Evolutionary conservation across 192 early-diverging fungal genomes (phyloP), one percentile per base, ranked within the genome.

Genomic region (Kappamyces sp.): DNA sequence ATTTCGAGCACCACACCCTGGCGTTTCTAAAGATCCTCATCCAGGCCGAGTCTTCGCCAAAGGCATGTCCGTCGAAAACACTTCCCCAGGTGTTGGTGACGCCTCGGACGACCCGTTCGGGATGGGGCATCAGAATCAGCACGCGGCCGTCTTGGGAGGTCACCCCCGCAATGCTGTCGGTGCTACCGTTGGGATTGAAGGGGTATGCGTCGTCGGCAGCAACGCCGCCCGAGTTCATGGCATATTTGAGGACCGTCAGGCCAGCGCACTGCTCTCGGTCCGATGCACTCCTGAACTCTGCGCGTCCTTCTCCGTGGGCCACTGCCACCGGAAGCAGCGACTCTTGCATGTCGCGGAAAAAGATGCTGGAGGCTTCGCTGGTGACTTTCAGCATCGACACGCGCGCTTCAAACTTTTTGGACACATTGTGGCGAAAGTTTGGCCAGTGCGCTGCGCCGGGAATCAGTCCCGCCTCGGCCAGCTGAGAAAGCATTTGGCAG

Each of bases 81-180:
- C 70, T 63, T 13, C 76, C 77, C 86, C 89, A 99, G 36, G 95
- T 97, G 73, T 97, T 95, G 48, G 90, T 77, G 49, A 86, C 80
- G 23, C 84, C 83, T 38, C 88, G 76, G 3, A 92, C 80, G 38
- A 91, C 87, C 43, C 97, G 84, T 77, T 99, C 97, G 3, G 97
- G 97, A 67, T 99, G 97, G 47, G 97, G 97, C 97, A 99, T 99
- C 73, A 98, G 83, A 9, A 87, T 86, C 60, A 95, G 65, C 5
- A 96, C 87, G 55, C 94, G 84, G 38, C 97, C 97, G 60, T 91
- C 87, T 44, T 80, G 78, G 0, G 86, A 89, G 43, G 83, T 73
- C 2, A 97, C 79, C 9, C 84, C 97, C n/a, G 95, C 85, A 57
- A 99, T 82, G 49, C 91, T 93, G 55, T 78, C 35, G 9, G 86